Evolutionary conservation across 1,284 basidiomycete genomes (phyloP), one percentile per base, ranked within the genome.

Genomic region (Ustilago hordei): DNA sequence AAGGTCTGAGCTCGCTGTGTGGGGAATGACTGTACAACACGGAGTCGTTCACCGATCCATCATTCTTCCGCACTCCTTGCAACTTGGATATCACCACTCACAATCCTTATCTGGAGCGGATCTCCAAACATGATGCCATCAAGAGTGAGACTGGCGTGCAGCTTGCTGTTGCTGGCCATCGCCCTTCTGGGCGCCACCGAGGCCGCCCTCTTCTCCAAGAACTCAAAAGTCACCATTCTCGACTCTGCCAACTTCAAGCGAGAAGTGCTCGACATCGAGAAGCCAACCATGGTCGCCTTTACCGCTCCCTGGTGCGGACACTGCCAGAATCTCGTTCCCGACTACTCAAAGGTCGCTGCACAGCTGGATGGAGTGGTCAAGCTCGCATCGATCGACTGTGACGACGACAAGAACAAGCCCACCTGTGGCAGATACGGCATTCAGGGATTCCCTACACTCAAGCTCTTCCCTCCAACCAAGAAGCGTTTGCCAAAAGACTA

Each of bases 341-440:
- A 97, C 84, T 95, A 91, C 84, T 91, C 90, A 80, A 92, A 92
- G 79, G 94, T 93, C 1, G 94, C 95, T 0, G 85, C 90, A 9
- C 92, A 91, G 1, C 89, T 97, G 28, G 89, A 91, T 67, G 94
- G 95, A 8, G 89, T 98, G 41, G 89, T 98, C 38, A 94, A 94
- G 1, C 89, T 93, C 69, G 96, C 95, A 86, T 93, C 94, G 12
- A 90, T 98, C 52, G 94, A 98, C 86, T 98, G 95, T 78, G 95
- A 98, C 81, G 91, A 90, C n/a, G 89, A 91, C 31, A 88, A 88
- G 81, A 96, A 97, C 87, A 94, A 93, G 86, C 89, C 88, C 8
- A 87, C 95, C 9, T 98, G 95, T 84, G 90, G 90, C 0, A 91
- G 94, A 72, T 93, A 93, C 89, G 90, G 91, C n/a, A 90, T 97